A percentile compares a stretch with the other conserved stretches of the same genome.
phyloP scores from a whole-genome alignment of 345 rosid species.

The Euphorbia pulcherrima region DNA sequence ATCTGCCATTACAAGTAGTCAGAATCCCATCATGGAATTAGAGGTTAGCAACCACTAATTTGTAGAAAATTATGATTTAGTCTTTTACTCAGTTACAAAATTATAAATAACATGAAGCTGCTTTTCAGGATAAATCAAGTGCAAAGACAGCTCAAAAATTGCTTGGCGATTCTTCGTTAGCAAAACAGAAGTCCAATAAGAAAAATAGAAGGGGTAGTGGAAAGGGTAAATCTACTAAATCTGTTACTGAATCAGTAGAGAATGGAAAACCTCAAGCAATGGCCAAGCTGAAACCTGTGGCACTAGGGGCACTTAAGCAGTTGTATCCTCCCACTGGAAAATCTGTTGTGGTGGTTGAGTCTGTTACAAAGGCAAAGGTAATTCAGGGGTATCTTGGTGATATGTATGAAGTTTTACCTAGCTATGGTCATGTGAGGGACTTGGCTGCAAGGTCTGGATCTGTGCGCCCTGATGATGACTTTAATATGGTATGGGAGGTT shows the following conservation, averaged over 20 bases:
- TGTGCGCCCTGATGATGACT: slow-evolving; percentile 95
- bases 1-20: slow-evolving; percentile 24
- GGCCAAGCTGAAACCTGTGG: slow-evolving; percentile 32
- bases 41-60: slow-evolving; percentile 37
- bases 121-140: slow-evolving; percentile 40
- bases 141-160: slow-evolving; percentile 21
- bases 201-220: slow-evolving; percentile 29
- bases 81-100: slow-evolving; percentile 11
- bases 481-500: slow-evolving; percentile 99
- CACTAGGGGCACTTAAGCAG: slow-evolving; percentile 41
- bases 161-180: slow-evolving; percentile 32
- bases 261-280: slow-evolving; percentile 35
- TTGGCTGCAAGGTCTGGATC: slow-evolving; percentile 96
- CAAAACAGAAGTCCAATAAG: slow-evolving; percentile 36
- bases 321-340: slow-evolving; percentile 80
- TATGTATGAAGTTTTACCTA: slow-evolving; percentile 86
- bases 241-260: slow-evolving; percentile 29
- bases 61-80: slow-evolving; percentile 15
- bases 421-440: slow-evolving; percentile 95
- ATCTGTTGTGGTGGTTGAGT: slow-evolving; percentile 92
- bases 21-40: slow-evolving; percentile 18
- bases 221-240: slow-evolving; percentile 34
- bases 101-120: slow-evolving; percentile 30
- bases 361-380: slow-evolving; percentile 81
- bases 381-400: slow-evolving; percentile 93